Evolutionary conservation across 2,329 filamentous ascomycete species (phyloP).

Genomic region (Talaromyces islandicus): DNA sequence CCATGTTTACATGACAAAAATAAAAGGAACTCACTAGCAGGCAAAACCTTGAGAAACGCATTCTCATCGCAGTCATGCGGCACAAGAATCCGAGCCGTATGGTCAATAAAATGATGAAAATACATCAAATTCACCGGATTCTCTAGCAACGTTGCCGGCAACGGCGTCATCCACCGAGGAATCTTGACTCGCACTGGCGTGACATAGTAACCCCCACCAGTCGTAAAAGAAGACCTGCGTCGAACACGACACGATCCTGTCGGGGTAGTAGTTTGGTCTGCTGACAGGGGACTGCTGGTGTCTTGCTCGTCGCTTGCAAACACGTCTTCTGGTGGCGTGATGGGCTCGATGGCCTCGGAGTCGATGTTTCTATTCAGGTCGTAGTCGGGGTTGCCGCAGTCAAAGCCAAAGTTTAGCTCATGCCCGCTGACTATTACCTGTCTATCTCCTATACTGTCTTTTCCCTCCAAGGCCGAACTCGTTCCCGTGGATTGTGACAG

Average conservation of each 20-base stretch:
- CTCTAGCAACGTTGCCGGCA: conserved; percentile 54
- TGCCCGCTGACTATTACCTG: conserved; percentile 18
- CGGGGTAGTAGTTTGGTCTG: neutral
- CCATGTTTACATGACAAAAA: too few relatives aligned
- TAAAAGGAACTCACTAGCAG: conserved; percentile 50
- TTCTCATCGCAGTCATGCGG: conserved; percentile 58
- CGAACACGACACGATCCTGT: conserved; percentile 7
- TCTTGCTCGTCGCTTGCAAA: conserved; percentile 13
- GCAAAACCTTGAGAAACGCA: conserved; percentile 55
- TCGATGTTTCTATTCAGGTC: conserved; percentile 70
- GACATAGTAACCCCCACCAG: conserved; percentile 62
- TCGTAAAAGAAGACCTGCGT: conserved; percentile 44
- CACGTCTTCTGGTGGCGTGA: conserved; percentile 33
- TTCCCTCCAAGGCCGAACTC: neutral
- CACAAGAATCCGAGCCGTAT: conserved; percentile 64
- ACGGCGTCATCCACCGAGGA: conserved; percentile 49
- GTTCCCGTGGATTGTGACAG: conserved; percentile 47
- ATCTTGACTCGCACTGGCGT: conserved; percentile 62
- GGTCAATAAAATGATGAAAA: conserved; percentile 69
- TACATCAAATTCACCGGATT: conserved; percentile 78
- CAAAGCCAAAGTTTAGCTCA: conserved; percentile 58
- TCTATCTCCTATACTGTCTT: neutral
- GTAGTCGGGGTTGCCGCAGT: conserved; percentile 62
- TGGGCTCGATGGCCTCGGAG: conserved; percentile 54
- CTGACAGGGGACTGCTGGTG: neutral